Base-by-base conservation (phyloP, 1,284 basidiomycete species). In the Pseudozyma tsukubaensis region DNA sequence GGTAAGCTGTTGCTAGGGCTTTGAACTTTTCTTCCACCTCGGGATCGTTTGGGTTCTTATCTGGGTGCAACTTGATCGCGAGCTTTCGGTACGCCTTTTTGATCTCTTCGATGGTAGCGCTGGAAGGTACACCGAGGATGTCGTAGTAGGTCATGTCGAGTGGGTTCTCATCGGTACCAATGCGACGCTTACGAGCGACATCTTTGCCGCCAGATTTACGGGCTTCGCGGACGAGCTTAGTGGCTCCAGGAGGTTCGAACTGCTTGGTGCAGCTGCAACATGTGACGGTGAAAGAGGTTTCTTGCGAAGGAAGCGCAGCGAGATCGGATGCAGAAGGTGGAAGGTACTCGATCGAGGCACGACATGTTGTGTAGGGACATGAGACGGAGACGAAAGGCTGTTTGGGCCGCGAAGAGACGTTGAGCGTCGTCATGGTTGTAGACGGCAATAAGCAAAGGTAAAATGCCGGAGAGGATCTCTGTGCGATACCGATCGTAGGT, bases 81-180 rank as follows among this genome's bases (percentile, higher is more conserved):
- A 97, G 87, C 18, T 95, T 90, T 52, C 94, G 89, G 86, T 99
- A 99, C 3, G 96, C 93, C 85, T 94, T 97, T 88, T 98, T 98
- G 84, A 99, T 90, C 63, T 96, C 93, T 13, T 93, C 92, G 2
- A 89, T 88, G 14, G 91, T 91, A 5, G 93, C 93, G 60, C 89
- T 88, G 13, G 92, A 87, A 0, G 90, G 85, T 0, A 96, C 88
- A 6, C 92, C 92, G 3, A 96, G 87, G 34, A 92, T 87, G 81
- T 94, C 84, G 65, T 85, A 84, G 72, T 79, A 84, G 12, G 74
- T 73, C 76, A 81, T 82, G 42, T 84, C 83, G 50, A 84, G 69
- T 21, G 83, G 83, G 19, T 77, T 75, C 55, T 84, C 81, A 50
- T 84, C 83, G 1, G 83, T 84, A 3, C 83, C 83, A 10, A 84